phyloP scores from a whole-genome alignment of 2,329 filamentous ascomycete species.

The Cryphonectria carpinicola region DNA sequence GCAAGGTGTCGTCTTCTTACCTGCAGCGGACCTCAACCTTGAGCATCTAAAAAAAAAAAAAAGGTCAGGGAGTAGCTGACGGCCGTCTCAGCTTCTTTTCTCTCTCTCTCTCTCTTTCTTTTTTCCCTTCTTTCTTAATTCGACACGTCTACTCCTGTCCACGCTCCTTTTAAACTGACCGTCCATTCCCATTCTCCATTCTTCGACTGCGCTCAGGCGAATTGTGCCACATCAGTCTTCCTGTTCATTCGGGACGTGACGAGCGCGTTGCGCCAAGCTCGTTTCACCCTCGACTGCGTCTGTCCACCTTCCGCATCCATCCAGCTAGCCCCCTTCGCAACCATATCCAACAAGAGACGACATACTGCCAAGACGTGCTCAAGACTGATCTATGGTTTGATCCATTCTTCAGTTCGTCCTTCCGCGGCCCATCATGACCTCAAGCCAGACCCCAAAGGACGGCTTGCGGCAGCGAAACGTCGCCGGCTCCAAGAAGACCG shows the following conservation, averaged over 20 bases:
- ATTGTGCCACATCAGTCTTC: not conserved
- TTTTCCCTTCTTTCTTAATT: slow-evolving; percentile 5
- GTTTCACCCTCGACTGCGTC: slow-evolving; percentile 3
- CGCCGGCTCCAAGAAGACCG: slow-evolving; percentile 52
- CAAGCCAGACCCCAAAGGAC: slow-evolving; percentile 57
- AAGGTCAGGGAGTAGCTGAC: slow-evolving; percentile 13
- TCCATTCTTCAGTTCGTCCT: slow-evolving; percentile 6
- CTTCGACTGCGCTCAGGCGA: not conserved
- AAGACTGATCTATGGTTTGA: slow-evolving; percentile 10
- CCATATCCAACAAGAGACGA: not conserved
- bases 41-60: slow-evolving; percentile 8
- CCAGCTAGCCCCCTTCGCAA: slow-evolving; percentile 10
- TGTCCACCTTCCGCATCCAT: slow-evolving; percentile 27
- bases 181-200: not conserved
- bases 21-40: not conserved
- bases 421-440: slow-evolving; percentile 47
- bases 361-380: not conserved
- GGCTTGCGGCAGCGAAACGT: slow-evolving; percentile 64
- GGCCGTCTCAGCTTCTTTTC: slow-evolving; percentile 12
- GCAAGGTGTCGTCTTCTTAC: slow-evolving; percentile 19
- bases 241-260: slow-evolving; percentile 3
- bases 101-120: not conserved
- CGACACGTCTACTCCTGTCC: slow-evolving; percentile 3
- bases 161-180: slow-evolving; percentile 7
- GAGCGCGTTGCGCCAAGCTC: not conserved